Percentiles rank a stretch among this genome's conserved stretches.
These are phyloP conservation scores for Cutaneotrichosporon cavernicola DNA, from an alignment of 1,284 basidiomycete genomes.

Conservation along the genomic window DNA sequence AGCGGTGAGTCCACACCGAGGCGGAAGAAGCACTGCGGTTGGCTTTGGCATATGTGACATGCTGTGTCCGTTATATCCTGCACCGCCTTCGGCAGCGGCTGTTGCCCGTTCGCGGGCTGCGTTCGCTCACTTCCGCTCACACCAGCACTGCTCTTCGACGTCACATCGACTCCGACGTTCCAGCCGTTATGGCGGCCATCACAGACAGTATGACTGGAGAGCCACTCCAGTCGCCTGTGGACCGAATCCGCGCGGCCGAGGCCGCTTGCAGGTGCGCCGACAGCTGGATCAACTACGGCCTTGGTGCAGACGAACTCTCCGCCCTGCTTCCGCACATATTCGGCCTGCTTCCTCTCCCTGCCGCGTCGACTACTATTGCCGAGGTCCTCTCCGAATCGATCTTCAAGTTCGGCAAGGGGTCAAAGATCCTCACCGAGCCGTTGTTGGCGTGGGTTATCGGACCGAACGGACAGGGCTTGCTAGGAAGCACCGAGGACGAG, in stretches of 20 bases:
- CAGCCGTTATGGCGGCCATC: slow-evolving; percentile 69
- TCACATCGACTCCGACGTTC: slow-evolving; percentile 58
- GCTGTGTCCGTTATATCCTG: neutral
- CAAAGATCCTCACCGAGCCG: slow-evolving; percentile 73
- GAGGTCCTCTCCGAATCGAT: slow-evolving; percentile 73
- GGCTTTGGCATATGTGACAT: neutral
- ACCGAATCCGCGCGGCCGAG: slow-evolving; percentile 59
- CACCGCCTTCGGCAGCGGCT: neutral
- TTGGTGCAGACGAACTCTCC: slow-evolving; percentile 64
- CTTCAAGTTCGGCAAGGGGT: slow-evolving; percentile 68
- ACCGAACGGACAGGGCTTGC: slow-evolving; percentile 30
- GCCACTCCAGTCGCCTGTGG: slow-evolving; percentile 21
- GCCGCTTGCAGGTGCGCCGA: slow-evolving; percentile 74
- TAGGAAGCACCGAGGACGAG: slow-evolving; percentile 35
- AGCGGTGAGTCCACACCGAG: slow-evolving; percentile 60
- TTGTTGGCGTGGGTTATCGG: slow-evolving; percentile 72
- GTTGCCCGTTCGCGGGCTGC: neutral
- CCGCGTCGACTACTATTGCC: slow-evolving; percentile 69
- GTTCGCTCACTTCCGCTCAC: slow-evolving; percentile 8
- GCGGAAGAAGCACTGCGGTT: neutral
- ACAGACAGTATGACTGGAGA: slow-evolving; percentile 56
- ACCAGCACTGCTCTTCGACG: slow-evolving; percentile 37
- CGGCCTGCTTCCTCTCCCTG: slow-evolving; percentile 58
- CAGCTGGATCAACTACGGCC: slow-evolving; percentile 69
- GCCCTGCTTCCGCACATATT: slow-evolving; percentile 56